A percentile compares a stretch with the other conserved stretches of the same genome.
phyloP scores from a whole-genome alignment of 1,139 yeast genomes.

The Taphrina betulina region DNA sequence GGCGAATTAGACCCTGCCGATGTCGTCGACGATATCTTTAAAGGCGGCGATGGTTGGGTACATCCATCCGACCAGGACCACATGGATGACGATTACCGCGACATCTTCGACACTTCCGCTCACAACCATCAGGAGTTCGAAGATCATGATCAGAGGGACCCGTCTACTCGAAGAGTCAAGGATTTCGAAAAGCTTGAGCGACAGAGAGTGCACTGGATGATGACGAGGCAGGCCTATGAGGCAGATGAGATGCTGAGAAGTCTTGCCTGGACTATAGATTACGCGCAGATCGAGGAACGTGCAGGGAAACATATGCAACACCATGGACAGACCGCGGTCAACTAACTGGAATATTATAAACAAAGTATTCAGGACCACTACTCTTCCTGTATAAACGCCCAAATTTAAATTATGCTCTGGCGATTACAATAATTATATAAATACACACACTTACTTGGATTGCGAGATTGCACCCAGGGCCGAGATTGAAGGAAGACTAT shows the following conservation, averaged over 20 bases:
- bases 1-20: conserved; percentile 71
- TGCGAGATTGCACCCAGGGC: no score
- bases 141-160: neutral
- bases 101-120: no score
- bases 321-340: no score
- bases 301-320: conserved; percentile 6
- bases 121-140: neutral
- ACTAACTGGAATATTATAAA: no score
- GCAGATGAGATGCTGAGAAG: conserved; percentile 30
- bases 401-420: no score
- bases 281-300: neutral
- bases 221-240: conserved; percentile 10
- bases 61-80: conserved; percentile 1
- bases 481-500: conserved; percentile 10
- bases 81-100: neutral
- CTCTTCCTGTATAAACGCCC: no score
- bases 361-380: no score
- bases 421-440: no score
- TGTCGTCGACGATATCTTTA: conserved; percentile 71
- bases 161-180: no score
- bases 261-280: conserved; percentile 18
- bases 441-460: no score
- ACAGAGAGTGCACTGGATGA: conserved; percentile 7
- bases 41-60: conserved; percentile 69
- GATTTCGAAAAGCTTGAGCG: no score